A percentile compares a stretch with the other conserved stretches of the same genome.
Conservation (phyloP, 2,329 filamentous ascomycete genomes). For the Epichloe sibirici region DNA sequence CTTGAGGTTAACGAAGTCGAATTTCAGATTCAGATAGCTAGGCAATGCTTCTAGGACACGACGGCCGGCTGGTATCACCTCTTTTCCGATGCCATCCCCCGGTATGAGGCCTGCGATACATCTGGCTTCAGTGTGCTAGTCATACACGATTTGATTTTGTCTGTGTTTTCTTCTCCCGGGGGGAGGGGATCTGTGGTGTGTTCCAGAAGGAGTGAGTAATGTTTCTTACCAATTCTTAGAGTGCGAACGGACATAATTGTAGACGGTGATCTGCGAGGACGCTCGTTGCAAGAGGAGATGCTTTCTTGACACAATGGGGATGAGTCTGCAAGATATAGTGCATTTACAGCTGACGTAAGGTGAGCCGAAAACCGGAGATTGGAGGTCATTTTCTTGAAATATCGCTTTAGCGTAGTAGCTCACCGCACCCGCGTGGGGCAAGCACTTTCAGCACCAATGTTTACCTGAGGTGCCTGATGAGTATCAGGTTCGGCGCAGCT, state of each 20-base stretch:
- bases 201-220: too few relatives aligned
- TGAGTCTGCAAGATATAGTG: background rate
- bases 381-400: background rate
- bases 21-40: constrained; percentile 79
- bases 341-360: background rate
- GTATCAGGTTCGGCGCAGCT: too few relatives aligned
- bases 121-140: background rate
- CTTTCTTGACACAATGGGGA: background rate
- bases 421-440: background rate
- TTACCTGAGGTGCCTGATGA: too few relatives aligned
- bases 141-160: background rate
- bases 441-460: background rate
- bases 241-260: constrained; percentile 29
- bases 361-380: constrained; percentile 15
- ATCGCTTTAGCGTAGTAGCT: background rate
- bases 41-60: constrained; percentile 87
- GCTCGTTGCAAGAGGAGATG: background rate
- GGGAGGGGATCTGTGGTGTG: background rate
- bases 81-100: constrained; percentile 94
- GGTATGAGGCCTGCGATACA: constrained; percentile 77
- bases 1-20: constrained; percentile 86
- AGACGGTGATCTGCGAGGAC: background rate
- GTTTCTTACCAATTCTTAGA: constrained; percentile 26
- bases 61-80: constrained; percentile 92
- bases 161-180: background rate